Base-by-base conservation (phyloP, 768 basidiomycete species). In the Mycena galopus region DNA sequence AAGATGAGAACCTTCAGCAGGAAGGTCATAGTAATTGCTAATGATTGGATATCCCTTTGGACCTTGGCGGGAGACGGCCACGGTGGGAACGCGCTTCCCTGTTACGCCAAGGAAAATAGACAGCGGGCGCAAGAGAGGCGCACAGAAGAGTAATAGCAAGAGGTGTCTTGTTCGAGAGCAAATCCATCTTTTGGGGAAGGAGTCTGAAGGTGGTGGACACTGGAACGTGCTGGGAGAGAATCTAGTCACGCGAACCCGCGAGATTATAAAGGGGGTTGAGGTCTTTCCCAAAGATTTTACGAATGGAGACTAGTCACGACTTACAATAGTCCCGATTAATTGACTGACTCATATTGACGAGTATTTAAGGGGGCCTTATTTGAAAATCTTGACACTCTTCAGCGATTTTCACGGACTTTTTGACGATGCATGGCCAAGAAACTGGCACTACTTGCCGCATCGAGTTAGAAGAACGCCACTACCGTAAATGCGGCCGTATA, bases 1-100 rank as follows among this genome's bases (percentile, higher is more conserved):
- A 47, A 62, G 39, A 44, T 50, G 47, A 29, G 61, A 62, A 29
- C 47, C 42, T 19, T 50, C 47, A 30, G 61, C 61, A 44, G 61
- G 61, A 21, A 62, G 39, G 61, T 62, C 61, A 25, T 47, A 62
- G 33, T 47, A 62, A 62, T 62, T 62, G 61, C 61, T 44, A 62
- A 62, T 62, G 33, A 62, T 44, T 47, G 61, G 61, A 50, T 62
- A 62, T 44, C 61, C 61, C 47, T 32, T 62, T 62, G 61, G 61
- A 62, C 61, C 61, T n/a, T n/a, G 61, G 61, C 17, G 61, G 61
- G 19, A 50, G 61, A 59, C 58, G 58, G 35, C 23, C 23, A 37
- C 58, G 37, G 25, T 59, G 37, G 58, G 35, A 59, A 59, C 35
- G 58, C 25, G 58, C 37, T 39, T 59, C 37, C 58, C 37, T 59